Conservation (phyloP, 345 rosid species). For the Arabis alpina region DNA sequence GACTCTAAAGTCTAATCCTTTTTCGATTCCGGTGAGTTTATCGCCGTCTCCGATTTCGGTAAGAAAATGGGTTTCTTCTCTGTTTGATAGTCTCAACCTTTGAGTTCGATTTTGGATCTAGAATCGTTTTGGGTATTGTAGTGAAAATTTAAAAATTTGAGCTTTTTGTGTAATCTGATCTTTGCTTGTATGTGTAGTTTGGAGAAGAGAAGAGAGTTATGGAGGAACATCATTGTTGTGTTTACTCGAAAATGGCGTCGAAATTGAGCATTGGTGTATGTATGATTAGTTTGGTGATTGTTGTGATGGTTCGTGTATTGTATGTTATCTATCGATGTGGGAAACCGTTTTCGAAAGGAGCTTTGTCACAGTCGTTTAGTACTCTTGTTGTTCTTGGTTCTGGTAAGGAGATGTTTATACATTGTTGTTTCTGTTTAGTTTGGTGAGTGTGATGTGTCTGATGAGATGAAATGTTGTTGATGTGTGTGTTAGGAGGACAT, state of each 20-base stretch:
- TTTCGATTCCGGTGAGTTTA: conserved; percentile 8
- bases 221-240: conserved; percentile 34
- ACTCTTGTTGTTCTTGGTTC: conserved; percentile 72
- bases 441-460: neutral
- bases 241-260: conserved; percentile 37
- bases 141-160: neutral
- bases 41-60: neutral
- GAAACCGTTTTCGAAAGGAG: conserved; percentile 48
- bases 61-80: too few relatives aligned
- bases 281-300: neutral
- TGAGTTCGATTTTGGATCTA: conserved; percentile 19
- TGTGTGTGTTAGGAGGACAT: conserved; percentile 70
- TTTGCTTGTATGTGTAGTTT: neutral
- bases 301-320: conserved; percentile 40
- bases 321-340: conserved; percentile 51
- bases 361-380: conserved; percentile 41
- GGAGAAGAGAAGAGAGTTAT: conserved; percentile 8
- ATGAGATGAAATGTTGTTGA: neutral
- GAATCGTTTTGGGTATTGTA: neutral
- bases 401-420: conserved; percentile 40
- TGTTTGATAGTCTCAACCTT: neutral
- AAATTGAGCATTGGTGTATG: conserved; percentile 28
- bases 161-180: conserved; percentile 1
- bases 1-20: too few relatives aligned
- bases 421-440: neutral